Percentiles rank a stretch among this genome's conserved stretches.
Evolutionary conservation across 352 stramenopile species (phyloP).

Genomic region (Pythium oligandrum): DNA sequence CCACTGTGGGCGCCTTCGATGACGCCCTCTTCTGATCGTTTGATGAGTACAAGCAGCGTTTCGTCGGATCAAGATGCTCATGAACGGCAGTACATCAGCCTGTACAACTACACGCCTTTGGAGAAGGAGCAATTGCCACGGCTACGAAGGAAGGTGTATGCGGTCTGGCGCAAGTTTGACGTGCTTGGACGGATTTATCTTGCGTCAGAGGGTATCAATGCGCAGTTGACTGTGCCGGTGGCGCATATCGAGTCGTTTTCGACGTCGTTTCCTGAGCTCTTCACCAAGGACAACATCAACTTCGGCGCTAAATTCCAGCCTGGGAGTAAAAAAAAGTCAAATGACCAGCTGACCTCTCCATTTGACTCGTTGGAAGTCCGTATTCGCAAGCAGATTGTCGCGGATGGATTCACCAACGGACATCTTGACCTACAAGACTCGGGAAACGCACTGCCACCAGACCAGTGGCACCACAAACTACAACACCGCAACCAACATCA

Average conservation of each 20-base stretch:
- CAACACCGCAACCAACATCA: constrained; percentile 19
- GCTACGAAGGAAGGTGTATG: constrained; percentile 27
- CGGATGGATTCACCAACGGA: constrained; percentile 67
- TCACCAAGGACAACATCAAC: constrained; percentile 40
- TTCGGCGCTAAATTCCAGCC: constrained; percentile 46
- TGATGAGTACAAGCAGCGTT: too few species aligned
- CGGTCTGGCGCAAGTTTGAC: constrained; percentile 39
- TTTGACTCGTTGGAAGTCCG: constrained; percentile 87
- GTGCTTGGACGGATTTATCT: constrained; percentile 88
- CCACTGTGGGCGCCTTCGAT: too few species aligned
- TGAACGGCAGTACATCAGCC: constrained; percentile 44
- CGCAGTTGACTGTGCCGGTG: constrained; percentile 90
- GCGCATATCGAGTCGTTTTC: constrained; percentile 67
- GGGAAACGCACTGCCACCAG: constrained; percentile 17
- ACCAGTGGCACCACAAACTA: constrained; percentile 37
- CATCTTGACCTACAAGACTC: constrained; percentile 23
- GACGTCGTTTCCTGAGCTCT: constrained; percentile 45
- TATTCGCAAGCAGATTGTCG: constrained; percentile 86
- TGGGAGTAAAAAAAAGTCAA: constrained; percentile 9
- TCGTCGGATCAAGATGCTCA: too few species aligned
- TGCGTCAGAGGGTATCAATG: constrained; percentile 94
- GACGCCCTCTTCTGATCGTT: too few species aligned
- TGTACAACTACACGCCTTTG: constrained; percentile 44
- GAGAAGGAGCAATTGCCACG: constrained; percentile 23
- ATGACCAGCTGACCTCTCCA: constrained; percentile 26